Evolutionary conservation across 768 basidiomycete genomes (phyloP).

Genomic region (Arthromyces matolae): DNA sequence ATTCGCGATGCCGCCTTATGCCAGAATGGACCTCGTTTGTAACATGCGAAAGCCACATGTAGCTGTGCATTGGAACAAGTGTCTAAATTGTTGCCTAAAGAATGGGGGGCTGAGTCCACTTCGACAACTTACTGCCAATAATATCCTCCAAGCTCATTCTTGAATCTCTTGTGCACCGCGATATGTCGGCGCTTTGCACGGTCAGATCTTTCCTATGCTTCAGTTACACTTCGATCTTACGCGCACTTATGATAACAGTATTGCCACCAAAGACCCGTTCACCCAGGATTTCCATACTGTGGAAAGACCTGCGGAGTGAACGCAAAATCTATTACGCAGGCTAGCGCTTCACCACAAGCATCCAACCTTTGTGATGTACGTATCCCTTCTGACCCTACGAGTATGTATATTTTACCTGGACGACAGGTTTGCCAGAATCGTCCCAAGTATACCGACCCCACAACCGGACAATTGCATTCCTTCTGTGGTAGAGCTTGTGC

Average conservation of each 20-base stretch:
- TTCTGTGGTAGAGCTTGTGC: conserved; percentile 65
- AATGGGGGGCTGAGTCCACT: too few species aligned
- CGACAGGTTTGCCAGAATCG: conserved; percentile 56
- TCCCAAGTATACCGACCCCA: conserved; percentile 57
- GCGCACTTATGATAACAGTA: too few species aligned
- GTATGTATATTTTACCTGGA: too few species aligned
- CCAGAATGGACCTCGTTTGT: too few species aligned
- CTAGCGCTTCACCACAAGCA: conserved; percentile 20
- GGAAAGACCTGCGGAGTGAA: conserved; percentile 54
- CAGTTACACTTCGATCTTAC: too few species aligned
- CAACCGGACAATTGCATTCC: conserved; percentile 42
- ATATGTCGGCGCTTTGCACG: conserved; percentile 3
- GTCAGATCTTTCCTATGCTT: conserved; percentile 1
- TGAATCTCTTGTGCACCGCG: background rate
- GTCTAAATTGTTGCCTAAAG: too few species aligned
- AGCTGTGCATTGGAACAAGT: too few species aligned
- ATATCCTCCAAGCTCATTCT: too few species aligned
- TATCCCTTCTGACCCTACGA: background rate
- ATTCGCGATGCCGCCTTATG: too few species aligned
- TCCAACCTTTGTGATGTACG: conserved; percentile 47
- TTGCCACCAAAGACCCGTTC: conserved; percentile 56
- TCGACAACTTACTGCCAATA: too few species aligned
- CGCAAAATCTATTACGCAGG: conserved; percentile 27
- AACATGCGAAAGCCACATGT: too few species aligned
- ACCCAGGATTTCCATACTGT: conserved; percentile 57